Conservation (phyloP, 345 rosid genomes). For the Psidium friedrichsthalianum region DNA sequence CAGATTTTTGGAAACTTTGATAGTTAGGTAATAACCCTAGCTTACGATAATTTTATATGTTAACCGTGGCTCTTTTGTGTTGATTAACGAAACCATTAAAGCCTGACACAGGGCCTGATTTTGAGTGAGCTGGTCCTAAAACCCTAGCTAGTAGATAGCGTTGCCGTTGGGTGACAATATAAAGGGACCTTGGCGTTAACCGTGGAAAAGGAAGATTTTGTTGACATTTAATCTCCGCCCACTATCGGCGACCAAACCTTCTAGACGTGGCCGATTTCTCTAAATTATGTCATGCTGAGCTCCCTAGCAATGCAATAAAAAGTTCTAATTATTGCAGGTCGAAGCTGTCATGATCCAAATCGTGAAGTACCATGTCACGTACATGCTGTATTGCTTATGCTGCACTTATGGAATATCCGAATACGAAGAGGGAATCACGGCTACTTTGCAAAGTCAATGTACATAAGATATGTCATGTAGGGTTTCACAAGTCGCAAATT, state of each 20-base stretch:
- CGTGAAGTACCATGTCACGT: neutral
- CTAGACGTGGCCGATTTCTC: neutral
- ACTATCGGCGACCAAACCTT: neutral
- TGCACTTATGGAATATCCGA: conserved; percentile 1
- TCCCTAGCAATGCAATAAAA: neutral
- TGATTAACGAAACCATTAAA: neutral
- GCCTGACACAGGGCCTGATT: neutral
- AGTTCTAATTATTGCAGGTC: neutral
- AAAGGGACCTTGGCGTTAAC: neutral
- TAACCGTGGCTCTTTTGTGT: neutral
- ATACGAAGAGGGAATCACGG: neutral
- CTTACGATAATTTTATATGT: neutral
- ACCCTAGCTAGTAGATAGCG: neutral
- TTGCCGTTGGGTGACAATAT: neutral
- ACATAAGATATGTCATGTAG: neutral
- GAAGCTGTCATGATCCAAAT: neutral
- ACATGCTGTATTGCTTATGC: neutral
- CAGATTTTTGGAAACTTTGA: neutral
- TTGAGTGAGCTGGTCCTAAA: neutral
- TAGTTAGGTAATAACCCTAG: neutral
- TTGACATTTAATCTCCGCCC: neutral
- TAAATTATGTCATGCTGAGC: neutral
- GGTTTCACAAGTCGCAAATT: neutral
- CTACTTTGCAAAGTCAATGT: neutral
- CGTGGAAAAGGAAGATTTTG: neutral